phyloP scores from a whole-genome alignment of 192 early-diverging fungal genomes.

The Rhizophagus clarus region DNA sequence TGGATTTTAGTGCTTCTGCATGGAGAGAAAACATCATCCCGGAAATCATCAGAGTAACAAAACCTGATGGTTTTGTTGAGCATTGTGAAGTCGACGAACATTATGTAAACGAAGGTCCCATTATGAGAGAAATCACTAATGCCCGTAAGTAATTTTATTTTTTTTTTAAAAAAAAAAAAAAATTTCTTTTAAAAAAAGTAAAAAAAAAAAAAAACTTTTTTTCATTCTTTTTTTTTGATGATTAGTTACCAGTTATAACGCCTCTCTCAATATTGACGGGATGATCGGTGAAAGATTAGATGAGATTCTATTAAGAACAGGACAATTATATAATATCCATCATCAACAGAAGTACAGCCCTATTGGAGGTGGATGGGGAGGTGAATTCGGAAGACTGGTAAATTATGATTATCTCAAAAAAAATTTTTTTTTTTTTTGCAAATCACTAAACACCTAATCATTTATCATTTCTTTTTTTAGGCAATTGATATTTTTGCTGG shows the following conservation, averaged over 20 bases:
- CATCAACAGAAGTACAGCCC: neutral
- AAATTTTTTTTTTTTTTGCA: no score
- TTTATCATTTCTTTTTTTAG: no score
- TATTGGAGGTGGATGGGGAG: neutral
- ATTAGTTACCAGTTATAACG: neutral
- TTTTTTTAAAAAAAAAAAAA: no score
- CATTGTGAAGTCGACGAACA: neutral
- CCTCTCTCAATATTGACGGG: neutral
- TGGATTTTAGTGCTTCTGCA: neutral
- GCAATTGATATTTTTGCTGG: no score
- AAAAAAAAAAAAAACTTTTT: no score
- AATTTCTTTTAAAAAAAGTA: no score
- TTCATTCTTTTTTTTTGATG: neutral
- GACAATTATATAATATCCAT: neutral
- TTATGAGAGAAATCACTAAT: neutral
- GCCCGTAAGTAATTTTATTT: neutral
- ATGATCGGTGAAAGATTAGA: neutral
- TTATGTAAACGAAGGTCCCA: neutral
- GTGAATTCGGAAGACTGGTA: neutral
- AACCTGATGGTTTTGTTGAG: neutral
- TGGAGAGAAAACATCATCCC: neutral
- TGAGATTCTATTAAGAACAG: neutral
- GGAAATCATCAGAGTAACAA: neutral
- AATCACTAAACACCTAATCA: no score
- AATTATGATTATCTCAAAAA: neutral